phyloP scores from a whole-genome alignment of 2,329 filamentous ascomycete genomes.

The Ilyonectria destructans region DNA sequence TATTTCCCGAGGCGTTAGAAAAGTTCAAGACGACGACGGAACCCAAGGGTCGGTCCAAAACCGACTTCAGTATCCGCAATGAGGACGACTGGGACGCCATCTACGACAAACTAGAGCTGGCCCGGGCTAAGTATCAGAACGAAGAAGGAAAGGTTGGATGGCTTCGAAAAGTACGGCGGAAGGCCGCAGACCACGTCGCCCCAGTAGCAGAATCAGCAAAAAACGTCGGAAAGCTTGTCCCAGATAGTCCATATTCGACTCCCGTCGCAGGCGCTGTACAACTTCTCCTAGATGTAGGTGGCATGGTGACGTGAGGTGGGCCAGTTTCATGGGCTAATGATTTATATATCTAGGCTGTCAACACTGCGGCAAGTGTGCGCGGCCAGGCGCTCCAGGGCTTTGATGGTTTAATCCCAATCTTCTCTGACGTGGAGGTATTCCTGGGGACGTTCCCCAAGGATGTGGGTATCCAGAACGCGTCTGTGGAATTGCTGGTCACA shows the following conservation, averaged over 20 bases:
- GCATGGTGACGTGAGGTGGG: neutral
- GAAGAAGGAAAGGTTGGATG: constrained; percentile 8
- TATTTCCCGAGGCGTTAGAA: constrained; percentile 11
- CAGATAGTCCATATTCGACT: constrained; percentile 9
- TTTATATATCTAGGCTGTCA: constrained; percentile 3
- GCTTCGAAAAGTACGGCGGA: constrained; percentile 13
- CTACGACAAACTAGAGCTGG: constrained; percentile 7
- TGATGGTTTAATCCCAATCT: constrained; percentile 13
- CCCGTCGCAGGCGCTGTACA: constrained; percentile 14
- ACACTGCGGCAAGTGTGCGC: constrained; percentile 1
- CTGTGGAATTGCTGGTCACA: neutral
- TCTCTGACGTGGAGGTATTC: constrained; percentile 28
- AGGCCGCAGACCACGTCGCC: constrained; percentile 7
- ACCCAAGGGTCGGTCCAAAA: neutral
- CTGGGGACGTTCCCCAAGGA: constrained; percentile 18
- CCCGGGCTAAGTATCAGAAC: constrained; percentile 5
- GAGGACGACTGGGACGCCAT: constrained; percentile 4
- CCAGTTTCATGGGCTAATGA: neutral
- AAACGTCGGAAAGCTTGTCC: constrained; percentile 5
- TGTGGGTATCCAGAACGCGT: neutral
- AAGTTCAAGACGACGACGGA: neutral
- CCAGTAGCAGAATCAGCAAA: neutral
- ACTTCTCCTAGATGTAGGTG: constrained; percentile 18
- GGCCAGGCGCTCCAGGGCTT: constrained; percentile 4
- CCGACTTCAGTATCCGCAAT: constrained; percentile 4